phyloP scores from a whole-genome alignment of 768 basidiomycete genomes.

The Jaapia argillacea region DNA sequence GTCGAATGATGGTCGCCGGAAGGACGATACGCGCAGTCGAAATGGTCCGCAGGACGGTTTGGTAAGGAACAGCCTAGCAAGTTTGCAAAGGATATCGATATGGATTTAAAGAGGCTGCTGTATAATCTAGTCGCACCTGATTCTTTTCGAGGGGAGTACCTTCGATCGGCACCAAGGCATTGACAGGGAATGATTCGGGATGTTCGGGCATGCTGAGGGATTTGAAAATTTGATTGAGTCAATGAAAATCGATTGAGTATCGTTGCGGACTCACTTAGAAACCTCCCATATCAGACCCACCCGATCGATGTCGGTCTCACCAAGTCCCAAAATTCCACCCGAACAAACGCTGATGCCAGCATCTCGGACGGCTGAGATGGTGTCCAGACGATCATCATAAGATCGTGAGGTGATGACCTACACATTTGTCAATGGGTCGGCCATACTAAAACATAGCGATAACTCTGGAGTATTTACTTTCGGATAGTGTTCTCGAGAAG shows the following conservation, averaged over 20 bases:
- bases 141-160: constrained; percentile 92
- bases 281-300: constrained; percentile 93
- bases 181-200: constrained; percentile 98
- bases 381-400: constrained; percentile 88
- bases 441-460: neutral
- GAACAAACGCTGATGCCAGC: constrained; percentile 97
- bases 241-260: constrained; percentile 3
- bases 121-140: constrained; percentile 39
- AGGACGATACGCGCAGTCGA: constrained; percentile 91
- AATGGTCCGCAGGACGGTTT: constrained; percentile 85
- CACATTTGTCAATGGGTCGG: constrained; percentile 5
- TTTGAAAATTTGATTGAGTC: neutral
- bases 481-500: constrained; percentile 94
- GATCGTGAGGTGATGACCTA: constrained; percentile 93
- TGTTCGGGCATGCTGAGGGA: constrained; percentile 77
- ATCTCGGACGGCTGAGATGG: constrained; percentile 82
- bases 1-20: constrained; percentile 86
- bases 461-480: constrained; percentile 34
- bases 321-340: constrained; percentile 91
- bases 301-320: constrained; percentile 83
- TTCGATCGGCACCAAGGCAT: constrained; percentile 90
- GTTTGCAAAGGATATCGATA: constrained; percentile 8
- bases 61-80: constrained; percentile 65
- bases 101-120: neutral
- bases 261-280: constrained; percentile 55